phyloP scores from a whole-genome alignment of 2,329 filamentous ascomycete species.

The Aspergillus sojae region DNA sequence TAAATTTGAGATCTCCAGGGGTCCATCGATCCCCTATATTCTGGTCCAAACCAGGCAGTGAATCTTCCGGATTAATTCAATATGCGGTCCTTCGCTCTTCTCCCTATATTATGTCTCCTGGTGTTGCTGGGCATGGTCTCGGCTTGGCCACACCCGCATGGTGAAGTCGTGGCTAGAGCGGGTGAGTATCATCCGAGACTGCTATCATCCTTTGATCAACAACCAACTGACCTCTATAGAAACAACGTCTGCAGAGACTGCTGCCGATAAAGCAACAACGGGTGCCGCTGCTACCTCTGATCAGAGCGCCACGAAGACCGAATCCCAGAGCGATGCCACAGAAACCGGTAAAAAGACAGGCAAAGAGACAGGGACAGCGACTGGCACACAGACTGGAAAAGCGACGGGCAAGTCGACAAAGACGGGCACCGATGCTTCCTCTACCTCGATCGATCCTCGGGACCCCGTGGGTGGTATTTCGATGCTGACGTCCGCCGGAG shows the following conservation, averaged over 20 bases:
- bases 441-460: slow-evolving; percentile 54
- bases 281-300: slow-evolving; percentile 17
- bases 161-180: slow-evolving; percentile 27
- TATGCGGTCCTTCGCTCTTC: slow-evolving; percentile 37
- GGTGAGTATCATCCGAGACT: slow-evolving; percentile 24
- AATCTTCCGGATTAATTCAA: slow-evolving; percentile 13
- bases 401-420: slow-evolving; percentile 22
- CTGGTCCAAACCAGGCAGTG: neutral
- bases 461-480: slow-evolving; percentile 61
- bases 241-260: slow-evolving; percentile 20
- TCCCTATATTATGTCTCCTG: slow-evolving; percentile 37
- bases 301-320: slow-evolving; percentile 18
- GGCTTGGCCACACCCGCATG: slow-evolving; percentile 32
- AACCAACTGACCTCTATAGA: slow-evolving; percentile 7
- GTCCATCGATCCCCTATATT: slow-evolving; percentile 12
- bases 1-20: neutral
- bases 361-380: slow-evolving; percentile 17
- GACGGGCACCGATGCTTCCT: slow-evolving; percentile 25
- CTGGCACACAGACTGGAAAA: neutral
- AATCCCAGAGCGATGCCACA: slow-evolving; percentile 19
- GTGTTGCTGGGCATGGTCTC: slow-evolving; percentile 35
- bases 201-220: slow-evolving; percentile 3
- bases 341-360: slow-evolving; percentile 21
- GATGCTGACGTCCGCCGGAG: slow-evolving; percentile 59
- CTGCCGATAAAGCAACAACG: slow-evolving; percentile 24